Evolutionary conservation across 1,284 basidiomycete genomes (phyloP).

Genomic region (Sphaerobolus stellatus): DNA sequence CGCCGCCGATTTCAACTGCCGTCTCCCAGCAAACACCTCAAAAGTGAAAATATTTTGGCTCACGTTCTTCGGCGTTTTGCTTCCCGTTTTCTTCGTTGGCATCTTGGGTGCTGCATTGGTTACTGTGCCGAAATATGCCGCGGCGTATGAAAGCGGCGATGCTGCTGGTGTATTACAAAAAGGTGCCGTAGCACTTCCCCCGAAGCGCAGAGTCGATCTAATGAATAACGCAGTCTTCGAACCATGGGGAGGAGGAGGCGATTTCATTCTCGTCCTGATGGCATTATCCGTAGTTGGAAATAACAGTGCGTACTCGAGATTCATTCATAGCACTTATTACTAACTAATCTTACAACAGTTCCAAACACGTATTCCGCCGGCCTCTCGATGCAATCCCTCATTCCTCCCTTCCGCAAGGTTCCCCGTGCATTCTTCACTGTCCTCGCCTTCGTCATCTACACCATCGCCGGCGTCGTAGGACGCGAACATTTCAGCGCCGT

Average conservation of each 20-base stretch:
- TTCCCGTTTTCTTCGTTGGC: conserved; percentile 54
- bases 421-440: conserved; percentile 63
- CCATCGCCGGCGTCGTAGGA: conserved; percentile 61
- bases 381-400: conserved; percentile 54
- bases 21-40: conserved; percentile 46
- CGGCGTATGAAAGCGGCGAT: conserved; percentile 46
- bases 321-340: background rate
- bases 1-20: conserved; percentile 57
- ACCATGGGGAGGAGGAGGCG: conserved; percentile 52
- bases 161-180: conserved; percentile 41
- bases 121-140: conserved; percentile 51
- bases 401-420: conserved; percentile 52
- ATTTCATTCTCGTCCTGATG: conserved; percentile 59
- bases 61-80: conserved; percentile 58
- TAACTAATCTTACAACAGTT: background rate
- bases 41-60: conserved; percentile 50
- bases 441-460: conserved; percentile 52
- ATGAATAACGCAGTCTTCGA: no score
- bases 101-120: conserved; percentile 56
- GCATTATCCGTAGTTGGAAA: conserved; percentile 44
- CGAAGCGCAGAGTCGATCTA: no score
- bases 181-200: conserved; percentile 36
- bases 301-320: conserved; percentile 1
- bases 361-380: conserved; percentile 45
- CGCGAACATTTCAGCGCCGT: conserved; percentile 60